These are phyloP conservation scores for Phalaenopsis aphrodite DNA, from an alignment of 106 monocot species.

Conservation along the genomic window DNA sequence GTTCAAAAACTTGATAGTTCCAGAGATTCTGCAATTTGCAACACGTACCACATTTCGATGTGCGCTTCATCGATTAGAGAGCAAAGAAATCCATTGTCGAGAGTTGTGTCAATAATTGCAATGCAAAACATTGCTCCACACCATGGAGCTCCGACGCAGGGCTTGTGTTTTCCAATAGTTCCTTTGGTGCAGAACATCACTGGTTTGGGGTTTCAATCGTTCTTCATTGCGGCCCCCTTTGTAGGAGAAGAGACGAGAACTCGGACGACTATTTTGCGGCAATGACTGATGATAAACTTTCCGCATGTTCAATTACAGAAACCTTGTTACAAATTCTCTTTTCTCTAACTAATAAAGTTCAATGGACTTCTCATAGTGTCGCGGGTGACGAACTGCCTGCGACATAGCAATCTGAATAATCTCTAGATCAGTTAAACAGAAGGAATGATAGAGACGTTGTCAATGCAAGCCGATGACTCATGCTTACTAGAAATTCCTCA, in stretches of 20 bases:
- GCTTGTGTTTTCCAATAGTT: background rate
- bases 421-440: constrained; percentile 12
- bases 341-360: constrained; percentile 17
- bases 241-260: background rate
- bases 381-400: background rate
- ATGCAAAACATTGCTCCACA: too few species aligned
- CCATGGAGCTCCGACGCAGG: too few species aligned
- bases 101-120: too few species aligned
- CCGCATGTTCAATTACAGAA: constrained; percentile 10
- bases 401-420: background rate
- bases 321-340: constrained; percentile 16
- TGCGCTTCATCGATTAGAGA: too few species aligned
- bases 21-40: too few species aligned
- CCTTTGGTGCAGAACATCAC: background rate
- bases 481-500: constrained; percentile 21
- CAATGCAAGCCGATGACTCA: constrained; percentile 13
- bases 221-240: background rate
- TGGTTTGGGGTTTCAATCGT: background rate
- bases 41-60: too few species aligned
- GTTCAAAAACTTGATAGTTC: too few species aligned
- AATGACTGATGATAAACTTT: constrained; percentile 6
- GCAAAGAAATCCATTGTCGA: too few species aligned
- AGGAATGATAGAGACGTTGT: constrained; percentile 15
- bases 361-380: constrained; percentile 12
- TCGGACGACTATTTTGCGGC: background rate